Evolutionary conservation across 2,329 filamentous ascomycete genomes (phyloP).

Genomic region (Samsoniella hepiali): DNA sequence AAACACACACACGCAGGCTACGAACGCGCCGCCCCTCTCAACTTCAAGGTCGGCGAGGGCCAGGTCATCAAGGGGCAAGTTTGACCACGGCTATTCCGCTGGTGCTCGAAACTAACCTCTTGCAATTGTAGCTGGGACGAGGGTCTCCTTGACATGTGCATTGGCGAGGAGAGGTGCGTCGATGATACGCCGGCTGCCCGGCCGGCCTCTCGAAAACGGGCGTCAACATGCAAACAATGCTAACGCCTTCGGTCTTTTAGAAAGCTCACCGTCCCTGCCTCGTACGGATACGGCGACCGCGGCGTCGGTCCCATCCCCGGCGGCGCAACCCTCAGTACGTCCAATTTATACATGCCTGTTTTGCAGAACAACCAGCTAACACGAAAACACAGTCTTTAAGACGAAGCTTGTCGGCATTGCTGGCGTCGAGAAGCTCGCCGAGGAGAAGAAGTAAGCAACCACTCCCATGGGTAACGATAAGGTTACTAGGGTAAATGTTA

Average conservation of each 20-base stretch:
- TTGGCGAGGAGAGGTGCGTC: conserved; percentile 75
- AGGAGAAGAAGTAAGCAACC: too few species aligned
- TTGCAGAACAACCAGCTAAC: conserved; percentile 20
- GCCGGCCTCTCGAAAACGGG: too few species aligned
- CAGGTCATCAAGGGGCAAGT: conserved; percentile 85
- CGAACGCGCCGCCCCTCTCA: conserved; percentile 71
- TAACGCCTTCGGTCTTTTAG: conserved; percentile 35
- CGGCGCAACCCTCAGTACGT: conserved; percentile 69
- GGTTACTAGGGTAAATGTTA: too few species aligned
- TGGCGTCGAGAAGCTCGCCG: conserved; percentile 50
- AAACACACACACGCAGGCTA: conserved; percentile 49
- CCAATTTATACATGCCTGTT: conserved; percentile 17
- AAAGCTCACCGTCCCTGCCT: conserved; percentile 84
- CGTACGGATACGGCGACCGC: conserved; percentile 75
- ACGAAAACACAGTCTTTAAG: conserved; percentile 66
- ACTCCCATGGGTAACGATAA: too few species aligned
- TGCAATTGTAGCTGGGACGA: conserved; percentile 69
- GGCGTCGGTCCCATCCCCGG: conserved; percentile 79
- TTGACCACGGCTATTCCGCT: not conserved
- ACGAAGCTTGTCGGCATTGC: conserved; percentile 84
- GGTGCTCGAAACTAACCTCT: not conserved
- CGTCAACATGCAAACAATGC: conserved; percentile 2
- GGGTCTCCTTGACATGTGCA: conserved; percentile 89
- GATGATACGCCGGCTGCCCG: not conserved
- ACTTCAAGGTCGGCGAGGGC: conserved; percentile 74